Base-by-base conservation (phyloP, 1,284 basidiomycete species). In the Cutaneotrichosporon sp. region DNA sequence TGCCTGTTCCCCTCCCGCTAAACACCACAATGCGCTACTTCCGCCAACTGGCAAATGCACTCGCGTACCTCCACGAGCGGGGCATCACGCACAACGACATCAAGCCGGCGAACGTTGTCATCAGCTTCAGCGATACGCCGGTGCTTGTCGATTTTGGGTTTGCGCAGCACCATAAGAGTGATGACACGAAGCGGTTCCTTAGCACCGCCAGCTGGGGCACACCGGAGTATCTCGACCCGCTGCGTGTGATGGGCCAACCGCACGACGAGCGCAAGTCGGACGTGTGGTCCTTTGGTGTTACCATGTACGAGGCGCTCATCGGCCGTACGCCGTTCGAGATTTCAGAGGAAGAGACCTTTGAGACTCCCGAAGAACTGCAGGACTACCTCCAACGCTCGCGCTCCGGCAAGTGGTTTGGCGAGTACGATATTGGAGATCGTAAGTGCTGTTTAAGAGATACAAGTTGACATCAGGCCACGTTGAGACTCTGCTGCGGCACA, bases 1-100 rank as follows among this genome's bases (percentile, higher is more conserved):
- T 94, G 49, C 87, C 88, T 0, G 88, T 94, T 43, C 85, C 88
- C 70, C 84, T 94, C 0, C 80, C 83, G 27, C 89, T 92, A 63
- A 62, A 75, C 2, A 82, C 82, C 55, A 88, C 88, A n/a, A 83
- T 81, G 43, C 79, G 81, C 53, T 94, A 90, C 87, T 90, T 96
- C 68, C 82, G 80, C 42, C 86, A 83, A 50, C 81, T 96, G 8
- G 80, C 90, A n/a, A 88, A 86, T 7, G 91, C 85, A 3, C 80
- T 93, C n/a, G 84, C 86, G 50, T 93, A 90, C 67, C 80, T 93
- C 7, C 90, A 96, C 74, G 81, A 80, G 55, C 84, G 85, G 41
- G 88, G 89, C 27, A 85, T 96, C 42, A 89, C 90, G 0, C 91
- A 96, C 71, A 94, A 94, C 67, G 91, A 96, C 67, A 92, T 96